phyloP scores from a whole-genome alignment of 257 asterid species.

The Nicotiana tabacum region DNA sequence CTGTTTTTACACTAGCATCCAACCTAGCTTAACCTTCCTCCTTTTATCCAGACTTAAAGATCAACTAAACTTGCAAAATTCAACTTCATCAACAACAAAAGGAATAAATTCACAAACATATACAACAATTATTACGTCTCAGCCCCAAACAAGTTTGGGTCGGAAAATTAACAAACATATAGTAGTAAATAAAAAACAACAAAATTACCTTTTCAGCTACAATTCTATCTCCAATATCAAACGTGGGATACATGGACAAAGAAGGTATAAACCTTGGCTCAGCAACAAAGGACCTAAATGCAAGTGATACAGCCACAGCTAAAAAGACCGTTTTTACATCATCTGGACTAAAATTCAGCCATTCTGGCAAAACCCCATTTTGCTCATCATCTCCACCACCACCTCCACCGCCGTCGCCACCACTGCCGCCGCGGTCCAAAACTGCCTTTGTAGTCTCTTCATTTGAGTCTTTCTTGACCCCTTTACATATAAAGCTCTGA shows the following conservation, averaged over 20 bases:
- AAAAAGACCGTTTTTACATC: slow-evolving; percentile 87
- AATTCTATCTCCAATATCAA: slow-evolving; percentile 83
- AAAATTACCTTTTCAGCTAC: slow-evolving; percentile 78
- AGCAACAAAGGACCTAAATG: slow-evolving; percentile 75
- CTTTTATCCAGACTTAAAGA: not conserved
- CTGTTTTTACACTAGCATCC: not conserved
- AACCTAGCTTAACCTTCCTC: not conserved
- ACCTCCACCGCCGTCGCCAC: not conserved
- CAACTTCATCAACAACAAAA: not conserved
- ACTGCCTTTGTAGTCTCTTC: not conserved
- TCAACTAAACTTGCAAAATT: not conserved
- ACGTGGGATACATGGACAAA: slow-evolving; percentile 88
- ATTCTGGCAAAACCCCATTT: slow-evolving; percentile 29
- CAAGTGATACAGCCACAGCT: slow-evolving; percentile 63
- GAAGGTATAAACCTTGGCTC: slow-evolving; percentile 96
- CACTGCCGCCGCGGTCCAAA: not conserved
- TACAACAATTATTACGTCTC: not conserved
- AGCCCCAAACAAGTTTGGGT: not conserved
- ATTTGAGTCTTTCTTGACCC: not conserved
- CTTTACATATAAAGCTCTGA: not conserved
- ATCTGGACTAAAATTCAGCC: slow-evolving; percentile 52
- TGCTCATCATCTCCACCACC: slow-evolving; percentile 7
- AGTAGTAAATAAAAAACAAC: not conserved
- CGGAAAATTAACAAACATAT: not conserved
- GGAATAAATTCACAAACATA: not conserved